Conservation (phyloP, 176 grass and related monocot species). For the Phoenix roebelenii region DNA sequence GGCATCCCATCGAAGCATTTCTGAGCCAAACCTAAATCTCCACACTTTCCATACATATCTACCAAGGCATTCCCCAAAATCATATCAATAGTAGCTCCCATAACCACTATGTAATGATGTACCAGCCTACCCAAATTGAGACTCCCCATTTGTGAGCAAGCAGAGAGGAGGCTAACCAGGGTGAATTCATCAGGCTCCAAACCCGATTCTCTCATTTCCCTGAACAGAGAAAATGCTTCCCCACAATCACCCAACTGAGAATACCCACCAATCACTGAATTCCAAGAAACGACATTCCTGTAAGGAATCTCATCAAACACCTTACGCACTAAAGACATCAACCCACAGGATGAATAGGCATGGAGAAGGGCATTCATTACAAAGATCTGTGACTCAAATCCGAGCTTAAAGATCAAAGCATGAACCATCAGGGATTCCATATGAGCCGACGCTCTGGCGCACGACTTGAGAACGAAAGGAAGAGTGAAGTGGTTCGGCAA, state of each 20-base stretch:
- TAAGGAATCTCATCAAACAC: slow-evolving; percentile 6
- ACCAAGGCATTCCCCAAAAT: background rate
- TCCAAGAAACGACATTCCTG: slow-evolving; percentile 9
- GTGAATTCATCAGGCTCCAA: slow-evolving; percentile 2
- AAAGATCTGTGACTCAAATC: slow-evolving; percentile 1
- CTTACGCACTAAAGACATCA: background rate
- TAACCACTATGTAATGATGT: background rate
- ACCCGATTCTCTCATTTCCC: background rate
- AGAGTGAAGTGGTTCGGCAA: slow-evolving; percentile 7
- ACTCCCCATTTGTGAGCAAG: background rate
- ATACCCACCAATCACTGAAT: slow-evolving; percentile 1
- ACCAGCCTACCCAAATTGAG: background rate
- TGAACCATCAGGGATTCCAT: background rate
- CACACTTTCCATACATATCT: slow-evolving; percentile 12
- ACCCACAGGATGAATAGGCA: background rate
- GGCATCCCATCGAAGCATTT: background rate
- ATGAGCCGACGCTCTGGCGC: background rate
- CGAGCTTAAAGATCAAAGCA: slow-evolving; percentile 5
- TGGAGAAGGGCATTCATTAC: background rate
- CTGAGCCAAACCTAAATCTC: background rate
- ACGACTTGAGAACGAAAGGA: slow-evolving; percentile 13
- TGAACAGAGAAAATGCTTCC: background rate
- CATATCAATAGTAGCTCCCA: background rate
- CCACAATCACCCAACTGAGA: background rate
- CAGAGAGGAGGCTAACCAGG: background rate